Base-by-base conservation (phyloP, 208 protist species). In the Crithidia expoeki region DNA sequence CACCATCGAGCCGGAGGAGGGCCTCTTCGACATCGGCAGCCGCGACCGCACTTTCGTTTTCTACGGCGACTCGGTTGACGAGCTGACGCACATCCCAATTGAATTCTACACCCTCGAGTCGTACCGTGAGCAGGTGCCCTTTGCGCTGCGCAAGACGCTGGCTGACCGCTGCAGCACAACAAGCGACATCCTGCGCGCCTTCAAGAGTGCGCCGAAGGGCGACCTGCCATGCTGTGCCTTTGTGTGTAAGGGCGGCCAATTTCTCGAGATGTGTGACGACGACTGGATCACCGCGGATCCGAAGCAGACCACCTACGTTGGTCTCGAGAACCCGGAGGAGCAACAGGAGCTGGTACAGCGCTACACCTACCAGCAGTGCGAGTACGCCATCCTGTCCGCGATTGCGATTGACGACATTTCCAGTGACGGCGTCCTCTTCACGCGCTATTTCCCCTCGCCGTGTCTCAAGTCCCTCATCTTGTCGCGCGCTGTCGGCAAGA, bases 31-130 rank as follows among this genome's bases (percentile, higher is more conserved):
- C 25, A 56, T 77, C 21, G 44, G 70, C 36, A 52, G 53, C 36
- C 84, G 82, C 32, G 83, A 96, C 52, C 84, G 89, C 34, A 94
- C 92, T 23, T 96, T 98, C 81, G 84, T 94, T 60, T 95, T 98
- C 69, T 93, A 88, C 74, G 92, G 92, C 25, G 75, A 87, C 32
- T 90, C 84, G 33, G 53, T 68, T 14, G 81, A 89, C 53, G 89
- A 95, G 61, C 79, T 98, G 57, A 94, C 84, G 4, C 84, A 89
- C 80, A 81, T 98, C 50, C 94, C 94, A 19, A 86, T 98, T 50
- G 94, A 98, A 70, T 96, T 98, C 81, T 98, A 88, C 77, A 95
- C 88, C n/a, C 63, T 96, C 28, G 92, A 98, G 76, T 89, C 89
- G 9, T 98, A 94, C 76, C 92, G 94, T 49, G 94, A 98, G 76